Conservation (phyloP, 2,329 filamentous ascomycete genomes). For the Eutypella sp. region DNA sequence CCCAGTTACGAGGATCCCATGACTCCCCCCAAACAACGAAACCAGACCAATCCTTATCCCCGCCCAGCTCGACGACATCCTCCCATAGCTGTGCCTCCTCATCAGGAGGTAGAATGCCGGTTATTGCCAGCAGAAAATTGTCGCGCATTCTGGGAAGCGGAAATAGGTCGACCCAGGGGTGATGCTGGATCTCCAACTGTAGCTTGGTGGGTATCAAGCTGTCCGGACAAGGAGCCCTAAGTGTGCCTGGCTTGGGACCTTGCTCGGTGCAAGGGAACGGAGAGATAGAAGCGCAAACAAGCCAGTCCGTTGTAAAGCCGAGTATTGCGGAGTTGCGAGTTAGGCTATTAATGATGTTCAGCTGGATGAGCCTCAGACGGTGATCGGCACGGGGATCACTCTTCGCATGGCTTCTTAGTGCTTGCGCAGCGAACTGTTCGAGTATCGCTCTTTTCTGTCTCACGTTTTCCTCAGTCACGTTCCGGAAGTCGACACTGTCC, state of each 20-base stretch:
- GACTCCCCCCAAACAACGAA: conserved; percentile 47
- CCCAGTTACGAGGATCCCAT: conserved; percentile 40
- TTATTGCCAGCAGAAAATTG: conserved; percentile 18
- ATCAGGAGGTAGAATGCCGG: conserved; percentile 23
- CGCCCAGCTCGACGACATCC: conserved; percentile 20
- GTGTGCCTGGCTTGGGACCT: conserved; percentile 4
- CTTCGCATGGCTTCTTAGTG: conserved; percentile 1
- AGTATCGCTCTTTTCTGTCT: no score
- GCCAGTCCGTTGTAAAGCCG: conserved; percentile 5
- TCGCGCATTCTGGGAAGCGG: conserved; percentile 25
- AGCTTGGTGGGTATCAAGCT: conserved; percentile 23
- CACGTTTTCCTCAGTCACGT: no score
- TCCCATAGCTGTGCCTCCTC: conserved; percentile 31
- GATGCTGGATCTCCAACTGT: conserved; percentile 22
- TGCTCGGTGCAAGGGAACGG: conserved; percentile 8
- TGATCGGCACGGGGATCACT: background rate
- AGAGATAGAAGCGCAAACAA: conserved; percentile 15
- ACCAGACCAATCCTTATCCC: conserved; percentile 16
- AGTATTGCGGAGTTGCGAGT: conserved; percentile 4
- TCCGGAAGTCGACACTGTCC: no score
- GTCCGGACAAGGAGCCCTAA: conserved; percentile 1
- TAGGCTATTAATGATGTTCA: conserved; percentile 9
- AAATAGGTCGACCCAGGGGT: conserved; percentile 30
- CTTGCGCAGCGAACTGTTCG: background rate
- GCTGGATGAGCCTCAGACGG: conserved; percentile 1